These are phyloP conservation scores for Termitomyces sp. DNA, from an alignment of 768 basidiomycete genomes.

Conservation along the genomic window DNA sequence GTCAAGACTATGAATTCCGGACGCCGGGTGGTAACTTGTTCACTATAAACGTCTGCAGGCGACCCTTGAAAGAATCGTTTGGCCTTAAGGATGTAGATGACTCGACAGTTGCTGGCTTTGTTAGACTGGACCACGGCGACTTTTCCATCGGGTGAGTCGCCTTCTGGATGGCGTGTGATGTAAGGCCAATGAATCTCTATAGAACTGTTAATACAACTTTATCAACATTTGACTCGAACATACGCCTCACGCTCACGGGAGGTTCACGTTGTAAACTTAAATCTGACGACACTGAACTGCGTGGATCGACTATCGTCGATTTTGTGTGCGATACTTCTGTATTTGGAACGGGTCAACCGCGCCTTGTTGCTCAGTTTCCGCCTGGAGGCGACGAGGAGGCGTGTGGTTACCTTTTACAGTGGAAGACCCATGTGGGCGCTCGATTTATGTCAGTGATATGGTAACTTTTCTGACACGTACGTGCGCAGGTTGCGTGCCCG, in stretches of 20 bases:
- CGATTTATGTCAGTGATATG: neutral
- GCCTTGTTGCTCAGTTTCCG: conserved; percentile 67
- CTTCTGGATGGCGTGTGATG: neutral
- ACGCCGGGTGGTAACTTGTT: conserved; percentile 46
- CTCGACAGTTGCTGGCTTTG: conserved; percentile 59
- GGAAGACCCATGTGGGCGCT: conserved; percentile 71
- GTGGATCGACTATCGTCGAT: conserved; percentile 65
- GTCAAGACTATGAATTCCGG: conserved; percentile 60
- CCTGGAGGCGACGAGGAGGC: conserved; percentile 55
- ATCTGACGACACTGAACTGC: conserved; percentile 33
- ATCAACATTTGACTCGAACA: conserved; percentile 44
- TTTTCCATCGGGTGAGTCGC: conserved; percentile 66
- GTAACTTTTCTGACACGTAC: conserved; percentile 1
- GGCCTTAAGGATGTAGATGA: conserved; percentile 48
- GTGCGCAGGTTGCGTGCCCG: conserved; percentile 65
- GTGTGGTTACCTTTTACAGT: conserved; percentile 84
- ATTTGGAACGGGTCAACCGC: conserved; percentile 49
- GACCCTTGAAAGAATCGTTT: conserved; percentile 56
- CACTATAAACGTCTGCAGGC: conserved; percentile 63
- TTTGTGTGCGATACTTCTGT: conserved; percentile 75
- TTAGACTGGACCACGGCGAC: conserved; percentile 59
- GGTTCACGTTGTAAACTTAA: conserved; percentile 64
- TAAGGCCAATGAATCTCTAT: neutral
- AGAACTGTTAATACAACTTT: conserved; percentile 69
- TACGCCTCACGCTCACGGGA: conserved; percentile 53